These are phyloP conservation scores for Parascedosporium putredinis DNA, from an alignment of 2,329 filamentous ascomycete species.

Conservation along the genomic window DNA sequence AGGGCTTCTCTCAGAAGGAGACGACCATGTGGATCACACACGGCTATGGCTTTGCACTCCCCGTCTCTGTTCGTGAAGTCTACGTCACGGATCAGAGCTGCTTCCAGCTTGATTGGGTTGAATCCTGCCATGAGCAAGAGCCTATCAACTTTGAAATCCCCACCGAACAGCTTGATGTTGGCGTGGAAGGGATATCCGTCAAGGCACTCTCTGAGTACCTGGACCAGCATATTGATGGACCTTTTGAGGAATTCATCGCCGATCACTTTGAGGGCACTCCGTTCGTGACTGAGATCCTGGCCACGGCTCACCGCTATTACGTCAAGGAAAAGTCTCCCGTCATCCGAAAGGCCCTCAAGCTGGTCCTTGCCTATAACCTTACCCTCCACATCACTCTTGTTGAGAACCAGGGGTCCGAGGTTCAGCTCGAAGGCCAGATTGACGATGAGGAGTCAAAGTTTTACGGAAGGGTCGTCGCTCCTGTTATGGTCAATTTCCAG, in stretches of 20 bases:
- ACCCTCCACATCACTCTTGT: constrained; percentile 92
- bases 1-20: constrained; percentile 63
- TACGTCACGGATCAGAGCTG: constrained; percentile 86
- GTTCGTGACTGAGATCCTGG: constrained; percentile 91
- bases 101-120: constrained; percentile 89
- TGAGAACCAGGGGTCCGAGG: constrained; percentile 75
- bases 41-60: constrained; percentile 86
- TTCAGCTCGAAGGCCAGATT: constrained; percentile 69
- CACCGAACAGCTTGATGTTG: constrained; percentile 81
- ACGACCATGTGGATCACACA: constrained; percentile 84
- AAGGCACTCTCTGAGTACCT: constrained; percentile 82
- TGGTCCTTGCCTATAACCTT: constrained; percentile 90
- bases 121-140: constrained; percentile 62
- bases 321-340: constrained; percentile 77
- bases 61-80: constrained; percentile 88
- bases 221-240: constrained; percentile 85
- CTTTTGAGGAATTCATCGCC: constrained; percentile 87
- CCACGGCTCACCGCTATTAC: constrained; percentile 92
- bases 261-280: constrained; percentile 93
- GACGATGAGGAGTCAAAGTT: constrained; percentile 79
- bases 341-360: constrained; percentile 89
- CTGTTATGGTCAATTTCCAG: constrained; percentile 99
- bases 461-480: constrained; percentile 80
- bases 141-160: constrained; percentile 75
- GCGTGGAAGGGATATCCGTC: constrained; percentile 75